Evolutionary conservation across 345 rosid genomes (phyloP), one percentile per base, ranked within the genome.

Genomic region (Gossypium raimondii): DNA sequence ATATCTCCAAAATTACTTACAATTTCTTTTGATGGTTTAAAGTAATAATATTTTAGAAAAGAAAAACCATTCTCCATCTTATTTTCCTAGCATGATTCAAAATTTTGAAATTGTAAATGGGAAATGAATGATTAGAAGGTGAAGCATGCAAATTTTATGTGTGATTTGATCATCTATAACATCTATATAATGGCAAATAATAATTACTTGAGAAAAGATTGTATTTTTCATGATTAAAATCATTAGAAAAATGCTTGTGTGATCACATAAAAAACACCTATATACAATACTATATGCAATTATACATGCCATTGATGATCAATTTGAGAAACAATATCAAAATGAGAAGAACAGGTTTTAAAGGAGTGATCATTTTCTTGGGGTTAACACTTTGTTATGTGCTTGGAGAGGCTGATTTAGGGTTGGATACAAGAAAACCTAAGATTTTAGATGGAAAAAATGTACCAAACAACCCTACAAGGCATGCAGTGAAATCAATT

Each of bases 61-160:
- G 2, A 52, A 57, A 29, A 25, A 7, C 2, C 7, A 16, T 61
- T 61, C 44, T 27, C 1, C 8, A 11, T 44, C 34, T 44, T 17
- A 5, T n/a, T 47, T 45, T 17, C 29, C 4, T 2, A 22, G 9
- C 43, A 3, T 41, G 67, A 24, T 59, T 18, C 62, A 41, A 3
- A 63, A 34, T 5, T 11, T 18, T 29, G 27, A 70, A 70, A 29
- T 61, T 17, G 56, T 5, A 56, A 74, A 81, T 59, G 75, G 55
- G 47, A 78, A 65, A 44, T 71, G 82, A 76, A 80, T 80, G 86
- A 66, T 59, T 64, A 75, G 84, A 82, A 80, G 89, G 81, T 81
- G 79, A 75, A 72, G 80, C 89, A 86, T 81, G 77, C 75, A 64
- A 72, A 70, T 34, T 76, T 67, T 62, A 71, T 72, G 83, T 58